Conservation (phyloP, 1,284 basidiomycete genomes). For the Trametes pubescens region DNA sequence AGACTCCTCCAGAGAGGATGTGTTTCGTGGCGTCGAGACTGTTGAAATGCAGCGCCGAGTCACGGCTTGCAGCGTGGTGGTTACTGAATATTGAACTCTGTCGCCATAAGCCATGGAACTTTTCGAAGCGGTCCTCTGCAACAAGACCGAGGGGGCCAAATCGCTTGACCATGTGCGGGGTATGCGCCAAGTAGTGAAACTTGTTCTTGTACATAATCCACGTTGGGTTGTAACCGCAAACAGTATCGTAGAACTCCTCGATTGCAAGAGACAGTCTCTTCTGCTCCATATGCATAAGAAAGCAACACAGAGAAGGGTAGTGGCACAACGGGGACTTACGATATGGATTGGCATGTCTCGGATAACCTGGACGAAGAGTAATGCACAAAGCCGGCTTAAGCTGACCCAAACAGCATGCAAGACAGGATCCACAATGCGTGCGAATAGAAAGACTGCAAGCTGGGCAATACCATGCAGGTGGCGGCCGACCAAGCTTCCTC, state of each 20-base stretch:
- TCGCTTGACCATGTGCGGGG: neutral
- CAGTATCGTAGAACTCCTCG: neutral
- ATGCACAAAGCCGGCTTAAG: too few species aligned
- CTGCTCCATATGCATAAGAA: too few species aligned
- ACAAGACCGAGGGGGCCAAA: neutral
- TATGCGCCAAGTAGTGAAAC: slow-evolving; percentile 9
- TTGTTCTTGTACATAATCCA: slow-evolving; percentile 9
- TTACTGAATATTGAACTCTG: slow-evolving; percentile 10
- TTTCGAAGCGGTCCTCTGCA: slow-evolving; percentile 6
- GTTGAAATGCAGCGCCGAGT: slow-evolving; percentile 1
- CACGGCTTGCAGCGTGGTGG: slow-evolving; percentile 6
- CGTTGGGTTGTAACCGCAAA: neutral
- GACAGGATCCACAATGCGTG: too few species aligned
- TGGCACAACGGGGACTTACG: too few species aligned
- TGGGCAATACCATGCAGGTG: too few species aligned
- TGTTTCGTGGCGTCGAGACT: slow-evolving; percentile 4
- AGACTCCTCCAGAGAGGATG: slow-evolving; percentile 6
- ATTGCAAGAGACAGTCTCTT: too few species aligned
- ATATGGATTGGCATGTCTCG: too few species aligned
- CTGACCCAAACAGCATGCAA: too few species aligned
- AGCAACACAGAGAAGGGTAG: too few species aligned
- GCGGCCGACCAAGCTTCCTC: too few species aligned
- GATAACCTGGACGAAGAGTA: too few species aligned
- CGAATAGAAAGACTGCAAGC: too few species aligned
- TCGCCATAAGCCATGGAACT: slow-evolving; percentile 2